Evolutionary conservation across 75 land plant species (phyloP), one percentile per base, ranked within the genome.

Genomic region (Sequoiadendron giganteum): DNA sequence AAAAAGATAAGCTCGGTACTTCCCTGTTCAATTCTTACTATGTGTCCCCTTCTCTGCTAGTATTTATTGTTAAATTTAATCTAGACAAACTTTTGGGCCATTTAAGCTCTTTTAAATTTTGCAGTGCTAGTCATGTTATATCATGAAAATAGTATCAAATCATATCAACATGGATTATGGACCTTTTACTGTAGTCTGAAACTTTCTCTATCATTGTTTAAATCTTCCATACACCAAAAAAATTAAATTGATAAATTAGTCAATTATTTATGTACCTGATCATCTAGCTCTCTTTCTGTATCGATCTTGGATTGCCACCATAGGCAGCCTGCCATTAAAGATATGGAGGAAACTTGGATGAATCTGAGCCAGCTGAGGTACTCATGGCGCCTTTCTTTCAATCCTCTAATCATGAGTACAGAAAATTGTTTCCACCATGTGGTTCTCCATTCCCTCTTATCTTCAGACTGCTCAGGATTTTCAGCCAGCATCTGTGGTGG

Each of bases 311-410:
- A 89, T 19, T 88, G 86, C 90, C 91, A 94, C 96, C 96, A 95
- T 18, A 95, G 87, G 49, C 86, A 73, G 40, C 95, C 95, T 1
- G 85, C 56, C 32, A 95, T 85, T 55, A 91, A 2, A 3, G 95
- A 87, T 42, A 91, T 85, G 38, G 80, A 39, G 19, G 90, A 3
- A 19, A 92, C 91, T 87, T 95, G 96, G 11, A 81, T 72, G 18
- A 95, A 58, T 61, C 90, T 90, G 13, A 92, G 79, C 56, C 86
- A 85, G 42, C 89, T 88, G 40, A 95, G 90, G 36, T 89, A 86
- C 32, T 95, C 96, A 85, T 94, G 95, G 40, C 90, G 90, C 72
- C 96, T 87, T 42, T 95, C 96, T 86, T 92, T 94, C 52, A 94
- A 76, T 18, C 92, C 95, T 47, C 96, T 89, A 18, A 86, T 45